Evolutionary conservation across 345 rosid species (phyloP).

Genomic region (Trapa incisa): DNA sequence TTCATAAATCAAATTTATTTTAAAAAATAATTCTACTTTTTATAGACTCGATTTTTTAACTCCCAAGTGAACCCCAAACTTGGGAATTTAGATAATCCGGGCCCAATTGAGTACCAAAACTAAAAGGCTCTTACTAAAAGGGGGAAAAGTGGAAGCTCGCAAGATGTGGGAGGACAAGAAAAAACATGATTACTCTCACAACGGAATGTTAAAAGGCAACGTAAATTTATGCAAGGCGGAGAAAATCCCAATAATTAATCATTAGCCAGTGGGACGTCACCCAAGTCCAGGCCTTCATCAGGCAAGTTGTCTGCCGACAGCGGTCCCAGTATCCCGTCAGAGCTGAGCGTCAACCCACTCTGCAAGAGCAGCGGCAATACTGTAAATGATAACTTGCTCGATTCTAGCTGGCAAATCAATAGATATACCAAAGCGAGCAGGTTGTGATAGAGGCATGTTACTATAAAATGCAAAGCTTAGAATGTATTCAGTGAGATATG

Average conservation of each 20-base stretch:
- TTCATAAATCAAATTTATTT: too few species aligned
- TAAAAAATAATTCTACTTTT: too few species aligned
- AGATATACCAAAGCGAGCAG: not conserved
- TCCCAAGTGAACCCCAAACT: too few species aligned
- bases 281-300: slow-evolving; percentile 67
- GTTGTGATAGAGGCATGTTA: not conserved
- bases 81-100: too few species aligned
- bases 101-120: too few species aligned
- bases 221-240: too few species aligned
- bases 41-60: too few species aligned
- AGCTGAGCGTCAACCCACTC: slow-evolving; percentile 74
- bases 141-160: too few species aligned
- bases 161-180: not conserved
- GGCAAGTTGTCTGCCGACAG: slow-evolving; percentile 50
- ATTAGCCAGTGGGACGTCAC: slow-evolving; percentile 31
- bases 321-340: slow-evolving; percentile 72
- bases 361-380: slow-evolving; percentile 14
- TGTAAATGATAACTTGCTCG: not conserved
- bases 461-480: not conserved
- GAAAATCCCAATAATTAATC: slow-evolving; percentile 10
- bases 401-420: not conserved
- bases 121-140: too few species aligned
- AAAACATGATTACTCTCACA: not conserved
- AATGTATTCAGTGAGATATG: not conserved
- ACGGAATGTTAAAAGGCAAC: too few species aligned